Evolutionary conservation across 257 asterid genomes (phyloP), one percentile per base, ranked within the genome.

Genomic region (Paraleonurus japonicus): DNA sequence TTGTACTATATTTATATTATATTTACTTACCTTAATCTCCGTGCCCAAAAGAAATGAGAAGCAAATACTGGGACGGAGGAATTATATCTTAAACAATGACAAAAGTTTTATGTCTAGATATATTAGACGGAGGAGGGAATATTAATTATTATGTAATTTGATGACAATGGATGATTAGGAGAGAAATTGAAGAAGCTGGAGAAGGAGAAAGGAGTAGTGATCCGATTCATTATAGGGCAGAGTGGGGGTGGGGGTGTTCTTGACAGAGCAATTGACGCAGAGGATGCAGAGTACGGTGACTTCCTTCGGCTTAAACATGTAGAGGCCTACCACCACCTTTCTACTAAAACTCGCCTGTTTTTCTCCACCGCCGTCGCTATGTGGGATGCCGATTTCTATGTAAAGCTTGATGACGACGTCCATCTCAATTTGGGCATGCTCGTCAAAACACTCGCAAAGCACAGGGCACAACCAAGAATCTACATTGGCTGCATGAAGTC

Each of bases 401-500:
- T 90, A 9, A 90, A 88, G 73, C 89, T 90, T n/a, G 96, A 90
- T 27, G 96, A 90, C 48, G 96, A 90, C 64, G 85, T 90, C 51
- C 95, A 90, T 76, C 80, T 90, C n/a, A 90, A 90, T 64, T 41
- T 86, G 64, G 91, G 85, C 15, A 77, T 69, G 81, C 78, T 83
- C 2, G 75, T 70, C 28, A 78, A 50, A 67, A 83, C 87, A 12
- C 85, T 85, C 9, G 84, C 85, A 4, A 82, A 76, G 63, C 82
- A 90, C 83, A 86, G 83, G 76, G 78, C 84, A 11, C 85, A 80
- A 55, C 88, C 95, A 4, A 78, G 96, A 70, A 48, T 75, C 23
- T 90, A 90, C n/a, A 86, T 90, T n/a, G 96, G 96, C 1, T 90
- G 96, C 83, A 90, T 90, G 96, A 90, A 90, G 78, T 90, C 95